Base-by-base conservation (phyloP, 1,284 basidiomycete species). In the Athelia psychrophila region DNA sequence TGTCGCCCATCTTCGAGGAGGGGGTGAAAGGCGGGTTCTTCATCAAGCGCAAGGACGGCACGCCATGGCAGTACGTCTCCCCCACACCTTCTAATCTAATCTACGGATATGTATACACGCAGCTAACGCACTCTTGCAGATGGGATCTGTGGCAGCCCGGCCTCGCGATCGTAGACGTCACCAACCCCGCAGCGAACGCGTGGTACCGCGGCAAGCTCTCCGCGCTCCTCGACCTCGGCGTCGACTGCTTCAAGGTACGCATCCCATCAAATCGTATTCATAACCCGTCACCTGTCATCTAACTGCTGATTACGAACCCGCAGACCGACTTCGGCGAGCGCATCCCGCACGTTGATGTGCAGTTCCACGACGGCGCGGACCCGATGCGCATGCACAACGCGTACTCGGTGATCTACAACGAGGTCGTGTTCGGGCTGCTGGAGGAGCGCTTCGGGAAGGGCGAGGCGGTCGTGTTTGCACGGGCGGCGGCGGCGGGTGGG, bases 261-360 rank as follows among this genome's bases (percentile, higher is more conserved):
- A 20, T 9, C n/a, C 35, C 23, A 9, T 22, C 30, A 6, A 40
- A 25, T 5, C 15, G n/a, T n/a, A n/a, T n/a, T n/a, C n/a, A n/a
- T n/a, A n/a, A n/a, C n/a, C n/a, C n/a, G n/a, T n/a, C n/a, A n/a
- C n/a, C n/a, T n/a, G n/a, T n/a, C n/a, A n/a, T n/a, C 32, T 1
- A 25, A 16, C 22, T 12, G 25, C 19, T 49, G 18, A 16, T 19
- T 32, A 47, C 13, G 24, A 15, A 8, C 19, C 12, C 44, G 6
- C 63, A 82, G 76, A 84, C 82, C 19, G 82, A 84, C 61, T 84
- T 84, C 59, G 81, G 78, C 19, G 81, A 84, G 65, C 75, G 80
- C 13, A 78, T 77, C 53, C 82, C 81, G 0, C 79, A 81, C 56
- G 66, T 75, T 2, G 72, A 77, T 48, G 74, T 79, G 30, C 67